These are phyloP conservation scores for Platanus orientalis DNA, from an alignment of 164 flowering plant genomes.

Conservation along the genomic window DNA sequence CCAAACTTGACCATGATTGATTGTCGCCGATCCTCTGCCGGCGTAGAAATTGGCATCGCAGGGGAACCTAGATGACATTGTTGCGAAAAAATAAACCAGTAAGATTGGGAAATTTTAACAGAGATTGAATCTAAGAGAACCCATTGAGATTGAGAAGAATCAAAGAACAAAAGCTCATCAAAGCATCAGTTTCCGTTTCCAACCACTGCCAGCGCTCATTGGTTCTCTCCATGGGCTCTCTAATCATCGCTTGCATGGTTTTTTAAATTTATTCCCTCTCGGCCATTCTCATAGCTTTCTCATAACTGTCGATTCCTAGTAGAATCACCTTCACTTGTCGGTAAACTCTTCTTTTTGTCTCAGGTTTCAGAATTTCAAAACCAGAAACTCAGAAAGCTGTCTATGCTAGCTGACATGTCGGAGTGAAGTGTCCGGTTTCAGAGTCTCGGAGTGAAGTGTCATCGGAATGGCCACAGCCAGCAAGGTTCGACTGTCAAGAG, in stretches of 20 bases:
- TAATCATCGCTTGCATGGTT: background rate
- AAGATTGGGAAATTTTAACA: no score
- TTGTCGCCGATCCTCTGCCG: constrained; percentile 24
- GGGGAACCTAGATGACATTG: constrained; percentile 32
- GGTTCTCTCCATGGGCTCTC: background rate
- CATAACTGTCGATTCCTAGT: constrained; percentile 12
- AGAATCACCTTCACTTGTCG: background rate
- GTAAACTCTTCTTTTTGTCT: background rate
- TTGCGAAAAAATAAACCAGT: background rate
- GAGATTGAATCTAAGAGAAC: no score
- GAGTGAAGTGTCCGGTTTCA: no score
- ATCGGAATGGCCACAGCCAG: no score
- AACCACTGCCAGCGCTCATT: background rate
- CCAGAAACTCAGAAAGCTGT: background rate
- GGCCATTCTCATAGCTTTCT: constrained; percentile 2
- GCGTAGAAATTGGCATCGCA: constrained; percentile 35
- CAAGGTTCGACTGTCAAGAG: no score
- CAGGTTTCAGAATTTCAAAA: background rate
- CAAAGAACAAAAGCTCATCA: no score
- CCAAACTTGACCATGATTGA: constrained; percentile 17
- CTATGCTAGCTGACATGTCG: no score
- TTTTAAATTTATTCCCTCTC: background rate
- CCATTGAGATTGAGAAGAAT: no score
- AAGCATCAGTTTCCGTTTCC: constrained; percentile 3
- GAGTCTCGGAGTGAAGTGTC: no score